Evolutionary conservation across 306 rosid genomes (phyloP).

Genomic region (Cotoneaster glaucophyllus): DNA sequence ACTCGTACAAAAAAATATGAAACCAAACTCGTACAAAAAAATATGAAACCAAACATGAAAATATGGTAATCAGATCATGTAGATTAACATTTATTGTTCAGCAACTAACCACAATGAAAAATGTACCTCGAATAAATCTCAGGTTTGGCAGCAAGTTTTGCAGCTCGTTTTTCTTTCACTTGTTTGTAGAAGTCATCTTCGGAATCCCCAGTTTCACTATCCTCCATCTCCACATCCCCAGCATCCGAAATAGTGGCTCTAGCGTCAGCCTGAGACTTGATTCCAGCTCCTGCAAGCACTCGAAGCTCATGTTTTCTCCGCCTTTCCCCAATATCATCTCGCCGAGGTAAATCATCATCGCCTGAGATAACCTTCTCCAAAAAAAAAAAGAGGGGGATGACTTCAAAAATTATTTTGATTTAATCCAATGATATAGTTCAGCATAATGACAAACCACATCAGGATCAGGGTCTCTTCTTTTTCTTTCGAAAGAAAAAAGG

Average conservation of each 20-base stretch:
- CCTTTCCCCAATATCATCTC: conserved; percentile 71
- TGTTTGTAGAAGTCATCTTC: conserved; percentile 66
- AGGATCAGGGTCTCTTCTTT: too few relatives aligned
- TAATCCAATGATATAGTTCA: not conserved
- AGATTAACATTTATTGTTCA: not conserved
- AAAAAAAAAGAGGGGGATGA: not conserved
- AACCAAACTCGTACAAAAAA: not conserved
- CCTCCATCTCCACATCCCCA: conserved; percentile 33
- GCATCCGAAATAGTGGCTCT: conserved; percentile 25
- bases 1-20: not conserved
- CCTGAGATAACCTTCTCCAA: conserved; percentile 68
- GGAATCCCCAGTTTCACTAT: conserved; percentile 36
- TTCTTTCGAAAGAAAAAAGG: not conserved
- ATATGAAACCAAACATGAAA: not conserved
- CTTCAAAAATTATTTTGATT: not conserved
- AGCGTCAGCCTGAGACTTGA: conserved; percentile 38
- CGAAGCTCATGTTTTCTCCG: conserved; percentile 55
- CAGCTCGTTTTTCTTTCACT: conserved; percentile 45
- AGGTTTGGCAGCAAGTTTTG: conserved; percentile 62
- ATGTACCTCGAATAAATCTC: conserved; percentile 49
- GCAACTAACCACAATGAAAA: not conserved
- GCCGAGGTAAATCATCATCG: conserved; percentile 82
- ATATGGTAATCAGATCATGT: not conserved
- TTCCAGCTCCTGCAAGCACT: conserved; percentile 70
- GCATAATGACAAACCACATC: not conserved